Conservation (phyloP, 2,329 filamentous ascomycete species). For the Immersiporthe knoxdaviesiana region DNA sequence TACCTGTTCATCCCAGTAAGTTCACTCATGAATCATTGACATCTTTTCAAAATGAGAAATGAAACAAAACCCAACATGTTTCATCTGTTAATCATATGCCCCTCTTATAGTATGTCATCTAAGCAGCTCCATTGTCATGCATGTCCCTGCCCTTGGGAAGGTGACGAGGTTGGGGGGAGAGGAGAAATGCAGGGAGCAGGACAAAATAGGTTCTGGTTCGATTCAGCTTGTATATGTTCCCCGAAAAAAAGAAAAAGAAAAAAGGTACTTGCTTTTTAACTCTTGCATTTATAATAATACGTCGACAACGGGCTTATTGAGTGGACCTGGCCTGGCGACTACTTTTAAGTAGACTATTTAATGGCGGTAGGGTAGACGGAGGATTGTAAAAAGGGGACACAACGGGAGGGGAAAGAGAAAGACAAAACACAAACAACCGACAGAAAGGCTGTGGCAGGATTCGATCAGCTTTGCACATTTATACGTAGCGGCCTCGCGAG, state of each 20-base stretch:
- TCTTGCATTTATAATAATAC: slow-evolving; percentile 16
- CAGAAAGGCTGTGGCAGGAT: no score
- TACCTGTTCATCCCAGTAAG: slow-evolving; percentile 72
- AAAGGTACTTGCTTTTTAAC: slow-evolving; percentile 23
- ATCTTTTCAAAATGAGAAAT: background rate
- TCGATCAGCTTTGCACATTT: no score
- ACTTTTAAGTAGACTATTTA: background rate
- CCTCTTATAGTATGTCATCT: slow-evolving; percentile 46
- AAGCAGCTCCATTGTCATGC: slow-evolving; percentile 27
- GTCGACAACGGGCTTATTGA: background rate
- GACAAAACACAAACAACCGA: no score
- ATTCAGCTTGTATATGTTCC: slow-evolving; percentile 27
- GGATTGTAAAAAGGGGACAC: no score
- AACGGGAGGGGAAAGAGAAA: no score
- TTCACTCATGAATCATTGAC: slow-evolving; percentile 49
- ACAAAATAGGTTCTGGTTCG: slow-evolving; percentile 2
- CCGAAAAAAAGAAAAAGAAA: no score
- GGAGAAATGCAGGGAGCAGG: background rate
- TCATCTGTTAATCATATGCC: background rate
- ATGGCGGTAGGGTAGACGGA: background rate
- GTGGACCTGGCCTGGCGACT: background rate
- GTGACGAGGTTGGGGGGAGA: background rate
- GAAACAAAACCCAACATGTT: background rate
- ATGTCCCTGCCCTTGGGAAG: no score
- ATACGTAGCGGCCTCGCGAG: background rate